Conservation (phyloP, 202 grass and related monocot species). For the Digitaria exilis region DNA sequence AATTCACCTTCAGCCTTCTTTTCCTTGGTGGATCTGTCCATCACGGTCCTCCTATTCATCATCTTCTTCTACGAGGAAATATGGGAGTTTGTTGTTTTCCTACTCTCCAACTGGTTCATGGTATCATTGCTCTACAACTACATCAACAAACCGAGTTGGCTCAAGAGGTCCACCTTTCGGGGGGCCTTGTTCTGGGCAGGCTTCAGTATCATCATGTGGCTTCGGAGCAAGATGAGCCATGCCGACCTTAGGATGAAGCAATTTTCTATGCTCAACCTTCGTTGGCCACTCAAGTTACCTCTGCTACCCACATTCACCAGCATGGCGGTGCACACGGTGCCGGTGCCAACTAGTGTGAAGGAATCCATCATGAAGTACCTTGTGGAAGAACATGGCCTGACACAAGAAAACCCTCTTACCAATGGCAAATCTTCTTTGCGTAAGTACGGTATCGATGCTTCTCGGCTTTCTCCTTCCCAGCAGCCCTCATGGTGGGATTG, state of each 20-base stretch:
- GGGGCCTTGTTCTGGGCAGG: background rate
- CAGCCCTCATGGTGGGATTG: background rate
- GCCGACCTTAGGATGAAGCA: background rate
- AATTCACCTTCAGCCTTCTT: background rate
- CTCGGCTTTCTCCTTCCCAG: no score
- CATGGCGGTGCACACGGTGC: background rate
- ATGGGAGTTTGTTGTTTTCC: background rate
- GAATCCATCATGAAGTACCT: background rate
- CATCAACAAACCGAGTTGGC: background rate
- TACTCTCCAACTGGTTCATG: constrained; percentile 21
- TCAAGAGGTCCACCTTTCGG: no score
- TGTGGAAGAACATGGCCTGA: background rate
- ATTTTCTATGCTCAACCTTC: background rate
- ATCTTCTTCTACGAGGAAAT: constrained; percentile 8
- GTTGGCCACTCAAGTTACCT: background rate
- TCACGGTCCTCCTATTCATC: background rate
- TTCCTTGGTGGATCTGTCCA: background rate
- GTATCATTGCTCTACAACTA: background rate
- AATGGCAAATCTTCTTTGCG: background rate
- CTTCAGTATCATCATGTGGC: background rate
- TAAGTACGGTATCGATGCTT: no score
- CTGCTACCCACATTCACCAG: background rate
- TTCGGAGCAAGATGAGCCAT: background rate
- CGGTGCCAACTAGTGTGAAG: background rate
- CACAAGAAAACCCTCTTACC: background rate